Evolutionary conservation across 768 basidiomycete genomes (phyloP).

Genomic region (Termitomyces sp.): DNA sequence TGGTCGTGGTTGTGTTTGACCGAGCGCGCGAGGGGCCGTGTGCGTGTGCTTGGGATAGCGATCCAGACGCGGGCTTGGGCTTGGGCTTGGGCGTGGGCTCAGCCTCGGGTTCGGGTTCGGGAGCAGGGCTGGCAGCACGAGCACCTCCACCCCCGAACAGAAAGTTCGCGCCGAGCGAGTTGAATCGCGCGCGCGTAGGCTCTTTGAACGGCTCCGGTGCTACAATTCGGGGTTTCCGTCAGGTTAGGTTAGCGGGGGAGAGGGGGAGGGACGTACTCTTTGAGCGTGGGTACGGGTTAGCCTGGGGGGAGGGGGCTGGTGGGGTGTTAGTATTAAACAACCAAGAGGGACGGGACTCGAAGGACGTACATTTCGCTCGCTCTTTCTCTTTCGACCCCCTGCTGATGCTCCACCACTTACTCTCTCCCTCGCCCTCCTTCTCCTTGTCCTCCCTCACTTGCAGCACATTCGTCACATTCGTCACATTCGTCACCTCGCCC

Average conservation of each 20-base stretch:
- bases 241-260: too few species aligned
- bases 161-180: conserved; percentile 52
- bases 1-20: background rate
- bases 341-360: too few species aligned
- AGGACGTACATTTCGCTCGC: conserved; percentile 44
- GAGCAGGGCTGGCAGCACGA: background rate
- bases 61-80: too few species aligned
- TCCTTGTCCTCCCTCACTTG: conserved; percentile 18
- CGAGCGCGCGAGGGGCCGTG: too few species aligned
- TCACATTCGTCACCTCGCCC: conserved; percentile 59
- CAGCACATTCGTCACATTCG: too few species aligned
- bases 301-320: too few species aligned
- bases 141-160: conserved; percentile 22
- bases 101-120: conserved; percentile 6
- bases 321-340: too few species aligned
- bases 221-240: too few species aligned
- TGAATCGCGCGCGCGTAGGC: conserved; percentile 51
- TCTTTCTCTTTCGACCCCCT: conserved; percentile 56
- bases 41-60: background rate
- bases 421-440: conserved; percentile 32
- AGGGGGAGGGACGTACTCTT: conserved; percentile 39
- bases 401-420: conserved; percentile 84
- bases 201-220: conserved; percentile 44
- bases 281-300: conserved; percentile 32
- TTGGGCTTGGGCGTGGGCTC: too few species aligned